Evolutionary conservation across 768 basidiomycete genomes (phyloP).

Genomic region (Lactarius indigo): DNA sequence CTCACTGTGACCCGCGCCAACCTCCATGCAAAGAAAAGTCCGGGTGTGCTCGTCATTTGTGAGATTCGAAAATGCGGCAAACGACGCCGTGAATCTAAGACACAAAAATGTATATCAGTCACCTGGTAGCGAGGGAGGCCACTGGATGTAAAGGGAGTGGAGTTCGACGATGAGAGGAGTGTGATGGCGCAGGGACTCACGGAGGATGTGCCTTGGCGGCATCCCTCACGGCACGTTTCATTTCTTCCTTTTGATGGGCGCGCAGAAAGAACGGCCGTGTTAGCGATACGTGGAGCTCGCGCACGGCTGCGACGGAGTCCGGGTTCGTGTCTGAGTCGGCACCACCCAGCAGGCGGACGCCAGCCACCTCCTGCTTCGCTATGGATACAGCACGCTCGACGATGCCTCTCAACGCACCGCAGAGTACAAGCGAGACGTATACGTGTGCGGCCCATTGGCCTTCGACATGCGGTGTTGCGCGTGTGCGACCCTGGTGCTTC

Average conservation of each 20-base stretch:
- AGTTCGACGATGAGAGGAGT: not conserved
- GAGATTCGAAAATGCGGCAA: conserved; percentile 65
- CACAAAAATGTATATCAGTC: conserved; percentile 6
- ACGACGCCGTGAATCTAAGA: conserved; percentile 66
- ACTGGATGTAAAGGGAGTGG: not conserved
- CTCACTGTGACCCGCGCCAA: conserved; percentile 80
- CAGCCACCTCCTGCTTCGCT: conserved; percentile 45
- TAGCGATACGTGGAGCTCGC: conserved; percentile 79
- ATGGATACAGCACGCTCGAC: conserved; percentile 43
- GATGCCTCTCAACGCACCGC: conserved; percentile 42
- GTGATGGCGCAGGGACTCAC: conserved; percentile 37
- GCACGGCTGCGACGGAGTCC: conserved; percentile 23
- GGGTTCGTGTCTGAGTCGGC: conserved; percentile 19
- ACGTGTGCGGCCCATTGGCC: conserved; percentile 84
- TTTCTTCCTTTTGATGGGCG: conserved; percentile 71
- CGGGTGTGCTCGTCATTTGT: conserved; percentile 79
- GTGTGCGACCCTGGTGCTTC: conserved; percentile 78
- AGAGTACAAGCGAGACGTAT: conserved; percentile 59
- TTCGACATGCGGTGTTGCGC: conserved; percentile 74
- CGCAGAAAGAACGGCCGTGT: conserved; percentile 79
- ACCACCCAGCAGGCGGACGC: conserved; percentile 44
- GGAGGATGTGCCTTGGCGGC: conserved; percentile 44
- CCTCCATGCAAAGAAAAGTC: conserved; percentile 74
- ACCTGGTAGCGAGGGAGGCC: not conserved
- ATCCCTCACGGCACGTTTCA: conserved; percentile 58